Base-by-base conservation (phyloP, 495 filamentous ascomycete species). In the Penicillium desertorum region DNA sequence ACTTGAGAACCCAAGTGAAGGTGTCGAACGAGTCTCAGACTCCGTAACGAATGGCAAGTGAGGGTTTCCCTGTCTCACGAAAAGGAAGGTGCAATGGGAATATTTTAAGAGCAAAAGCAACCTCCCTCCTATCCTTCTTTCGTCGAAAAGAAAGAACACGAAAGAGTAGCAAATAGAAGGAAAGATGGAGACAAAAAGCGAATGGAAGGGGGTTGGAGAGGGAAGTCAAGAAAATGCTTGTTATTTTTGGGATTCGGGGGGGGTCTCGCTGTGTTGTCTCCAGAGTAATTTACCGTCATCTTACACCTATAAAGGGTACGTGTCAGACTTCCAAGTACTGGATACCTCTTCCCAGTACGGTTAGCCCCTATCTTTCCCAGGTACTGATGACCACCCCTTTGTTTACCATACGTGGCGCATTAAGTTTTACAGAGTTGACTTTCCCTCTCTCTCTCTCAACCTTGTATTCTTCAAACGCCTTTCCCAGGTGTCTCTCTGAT, bases 211-310 rank as follows among this genome's bases (percentile, higher is more conserved):
- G 58, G 53, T 58, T 45, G 58, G 58, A 54, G 51, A 56, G 51
- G 17, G 45, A 66, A 72, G 56, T 48, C 50, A 56, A 62, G 64
- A 66, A 67, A 65, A 66, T 64, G 59, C 59, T 61, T 66, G 66
- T 47, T 57, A 69, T 75, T 77, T 77, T 77, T 77, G 66, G 71
- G 71, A 67, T 62, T 56, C 60, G 67, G 67, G 59, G 50, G 42
- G 48, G 47, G 14, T n/a, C n/a, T 19, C 16, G 42, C 20, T 41
- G 43, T 37, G 62, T 63, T 54, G 59, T 55, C 63, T 65, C 11
- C 45, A 32, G 29, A 48, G 11, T 17, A 69, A 71, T 68, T 71
- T 74, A 70, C 69, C 46, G 59, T 64, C 56, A 65, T 63, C 54
- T 46, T 63, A 59, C 45, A 46, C 17, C 5, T 22, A 30, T 8